These are phyloP conservation scores for Leccinellum luteum DNA, from an alignment of 768 basidiomycete genomes.

Conservation along the genomic window DNA sequence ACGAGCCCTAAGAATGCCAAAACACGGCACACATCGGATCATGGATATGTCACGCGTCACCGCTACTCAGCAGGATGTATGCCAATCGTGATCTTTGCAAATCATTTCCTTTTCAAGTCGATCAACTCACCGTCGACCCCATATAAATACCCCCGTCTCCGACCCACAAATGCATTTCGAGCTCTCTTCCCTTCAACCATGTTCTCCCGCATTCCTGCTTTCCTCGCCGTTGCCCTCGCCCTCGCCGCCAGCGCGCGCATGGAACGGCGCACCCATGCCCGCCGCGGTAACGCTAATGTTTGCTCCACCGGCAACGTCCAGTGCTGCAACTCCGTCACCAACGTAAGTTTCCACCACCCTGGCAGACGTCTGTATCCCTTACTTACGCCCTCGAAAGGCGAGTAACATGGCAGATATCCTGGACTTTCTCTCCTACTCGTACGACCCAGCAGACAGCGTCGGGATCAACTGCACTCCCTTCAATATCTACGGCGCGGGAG, in stretches of 20 bases:
- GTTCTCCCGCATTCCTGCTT: conserved; percentile 20
- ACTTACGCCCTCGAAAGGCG: conserved; percentile 9
- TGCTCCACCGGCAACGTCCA: conserved; percentile 21
- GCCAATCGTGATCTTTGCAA: neutral
- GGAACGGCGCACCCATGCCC: conserved; percentile 16
- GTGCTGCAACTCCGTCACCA: conserved; percentile 20
- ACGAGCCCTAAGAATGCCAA: conserved; percentile 6
- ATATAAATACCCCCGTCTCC: conserved; percentile 22
- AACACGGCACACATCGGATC: conserved; percentile 1
- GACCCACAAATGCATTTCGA: neutral
- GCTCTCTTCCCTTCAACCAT: conserved; percentile 7
- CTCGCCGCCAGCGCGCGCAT: conserved; percentile 23
- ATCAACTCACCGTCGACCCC: neutral
- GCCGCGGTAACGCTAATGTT: neutral
- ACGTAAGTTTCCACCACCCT: conserved; percentile 14
- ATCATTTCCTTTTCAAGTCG: conserved; percentile 15
- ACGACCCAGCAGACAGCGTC: conserved; percentile 19
- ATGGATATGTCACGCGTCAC: conserved; percentile 15
- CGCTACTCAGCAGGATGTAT: neutral
- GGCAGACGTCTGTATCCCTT: neutral
- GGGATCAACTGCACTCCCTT: conserved; percentile 26
- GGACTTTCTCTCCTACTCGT: conserved; percentile 6
- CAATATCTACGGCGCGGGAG: conserved; percentile 16
- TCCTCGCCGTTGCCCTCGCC: conserved; percentile 18
- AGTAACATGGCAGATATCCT: conserved; percentile 1